Evolutionary conservation across 176 grass and related monocot species (phyloP), one percentile per base, ranked within the genome.

Genomic region (maize (Zea mays)): DNA sequence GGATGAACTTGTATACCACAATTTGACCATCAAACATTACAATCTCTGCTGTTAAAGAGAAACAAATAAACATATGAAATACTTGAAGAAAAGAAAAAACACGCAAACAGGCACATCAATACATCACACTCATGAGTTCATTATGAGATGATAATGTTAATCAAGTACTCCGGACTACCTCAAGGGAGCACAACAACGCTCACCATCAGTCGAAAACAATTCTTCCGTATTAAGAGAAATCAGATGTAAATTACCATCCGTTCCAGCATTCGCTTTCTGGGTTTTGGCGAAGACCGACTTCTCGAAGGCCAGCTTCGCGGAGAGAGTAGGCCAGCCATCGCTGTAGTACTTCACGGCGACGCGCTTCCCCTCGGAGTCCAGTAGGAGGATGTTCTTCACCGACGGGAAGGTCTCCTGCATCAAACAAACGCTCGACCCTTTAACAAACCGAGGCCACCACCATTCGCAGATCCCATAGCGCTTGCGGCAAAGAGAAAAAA

Each of bases 311-410:
- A 92, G 74, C 84, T 96, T 96, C 38, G 87, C 81, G 7, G 93
- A 85, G 38, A 88, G 84, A 5, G 85, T 80, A 47, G 90, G 87
- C 90, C 90, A 96, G 57, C 90, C 93, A 75, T 96, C 87, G 59
- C 84, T 90, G 87, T 90, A 96, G 85, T 96, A 96, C 82, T 96
- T 96, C n/a, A 96, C 87, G 74, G 87, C 93, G 20, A 96, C 90
- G 74, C 93, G 93, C 67, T 90, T 96, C 48, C 93, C 90, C 88
- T 96, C 93, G 5, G 93, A 92, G 83, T 96, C 93, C 35, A 96
- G 90, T 63, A 96, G 48, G 54, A 92, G 85, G 58, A 92, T 90
- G 82, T 90, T 96, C 61, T 96, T 96, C 56, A 96, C 89, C 8
- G 79, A 86, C 3, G 90, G 90, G 35, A 74, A 88, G 49, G 85